Evolutionary conservation across 768 basidiomycete species (phyloP), one percentile per base, ranked within the genome.

Genomic region (Crassisporium funariophilum): DNA sequence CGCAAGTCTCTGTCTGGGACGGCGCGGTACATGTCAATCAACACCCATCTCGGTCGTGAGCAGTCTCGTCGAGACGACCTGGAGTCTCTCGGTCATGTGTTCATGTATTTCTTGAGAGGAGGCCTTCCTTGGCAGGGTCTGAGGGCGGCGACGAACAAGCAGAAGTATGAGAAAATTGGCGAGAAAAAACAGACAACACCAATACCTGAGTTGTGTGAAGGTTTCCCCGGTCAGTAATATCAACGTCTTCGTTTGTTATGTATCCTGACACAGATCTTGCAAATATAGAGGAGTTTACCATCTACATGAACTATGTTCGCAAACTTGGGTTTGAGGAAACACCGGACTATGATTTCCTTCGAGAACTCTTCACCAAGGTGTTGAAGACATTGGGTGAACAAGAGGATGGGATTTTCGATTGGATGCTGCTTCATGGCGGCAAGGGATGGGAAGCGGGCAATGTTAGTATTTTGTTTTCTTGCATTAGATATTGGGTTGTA

Each of bases 151-250:
- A 99, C 95, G 1, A 98, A 99, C 78, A 98, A 98, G 73, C 95
- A 98, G 68, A 98, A 98, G 73, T 99, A 99, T 65, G 97, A 99
- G 71, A 98, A 98, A 76, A 99, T 99, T 56, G 97, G 95, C 38
- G 97, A 97, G 74, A 98, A 98, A 80, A 99, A 93, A 72, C 95
- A 98, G 69, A 88, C 82, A 6, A 97, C 95, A 12, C 77, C 82
- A 5, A 98, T 99, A 57, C 75, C 81, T 19, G 95, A 99, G 65
- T 73, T 99, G 24, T 95, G 94, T 57, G 95, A 99, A 62, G 93
- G 95, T 23, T 98, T 95, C 73, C 95, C 97, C 53, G 93, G 89
- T 94, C 53, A 60, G 80, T 71, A 29, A 42, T 17, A 37, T 24
- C 35, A 34, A 45, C 41, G 41, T 38, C 7, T 35, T 24, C 8